Conservation (phyloP, 2,329 filamentous ascomycete species). For the Macroventuria anomochaeta region DNA sequence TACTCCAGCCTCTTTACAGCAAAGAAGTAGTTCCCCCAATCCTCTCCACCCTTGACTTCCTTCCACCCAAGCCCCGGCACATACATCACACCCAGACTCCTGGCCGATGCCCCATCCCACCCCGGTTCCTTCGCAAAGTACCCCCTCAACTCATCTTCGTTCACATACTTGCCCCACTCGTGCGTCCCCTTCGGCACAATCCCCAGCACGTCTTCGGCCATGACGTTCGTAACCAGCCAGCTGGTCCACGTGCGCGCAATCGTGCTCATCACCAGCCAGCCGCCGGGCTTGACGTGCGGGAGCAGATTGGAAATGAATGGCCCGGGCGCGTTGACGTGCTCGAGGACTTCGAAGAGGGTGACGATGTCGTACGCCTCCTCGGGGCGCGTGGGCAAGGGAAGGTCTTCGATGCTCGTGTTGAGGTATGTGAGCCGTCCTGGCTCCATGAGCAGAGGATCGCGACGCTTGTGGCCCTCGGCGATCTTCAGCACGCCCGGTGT, state of each 20-base stretch:
- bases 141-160: constrained; percentile 73
- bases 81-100: constrained; percentile 83
- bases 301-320: constrained; percentile 75
- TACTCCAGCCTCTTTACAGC: constrained; percentile 64
- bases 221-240: constrained; percentile 89
- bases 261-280: constrained; percentile 91
- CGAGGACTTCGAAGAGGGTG: constrained; percentile 90
- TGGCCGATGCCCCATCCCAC: constrained; percentile 57
- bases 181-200: constrained; percentile 94
- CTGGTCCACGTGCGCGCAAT: constrained; percentile 89
- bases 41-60: constrained; percentile 79
- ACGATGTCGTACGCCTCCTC: constrained; percentile 74
- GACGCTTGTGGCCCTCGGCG: constrained; percentile 75
- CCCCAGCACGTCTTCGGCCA: constrained; percentile 85
- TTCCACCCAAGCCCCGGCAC: constrained; percentile 91
- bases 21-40: constrained; percentile 95
- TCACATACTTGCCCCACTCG: constrained; percentile 96
- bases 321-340: constrained; percentile 81
- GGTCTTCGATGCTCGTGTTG: constrained; percentile 77
- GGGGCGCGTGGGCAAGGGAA: constrained; percentile 51
- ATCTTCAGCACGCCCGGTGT: constrained; percentile 75
- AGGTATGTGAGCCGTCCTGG: constrained; percentile 69
- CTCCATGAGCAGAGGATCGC: constrained; percentile 71
- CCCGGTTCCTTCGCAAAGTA: constrained; percentile 54
- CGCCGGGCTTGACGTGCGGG: constrained; percentile 82